Conservation (phyloP, 306 rosid species). For the Oxytropis ochrocephala region DNA sequence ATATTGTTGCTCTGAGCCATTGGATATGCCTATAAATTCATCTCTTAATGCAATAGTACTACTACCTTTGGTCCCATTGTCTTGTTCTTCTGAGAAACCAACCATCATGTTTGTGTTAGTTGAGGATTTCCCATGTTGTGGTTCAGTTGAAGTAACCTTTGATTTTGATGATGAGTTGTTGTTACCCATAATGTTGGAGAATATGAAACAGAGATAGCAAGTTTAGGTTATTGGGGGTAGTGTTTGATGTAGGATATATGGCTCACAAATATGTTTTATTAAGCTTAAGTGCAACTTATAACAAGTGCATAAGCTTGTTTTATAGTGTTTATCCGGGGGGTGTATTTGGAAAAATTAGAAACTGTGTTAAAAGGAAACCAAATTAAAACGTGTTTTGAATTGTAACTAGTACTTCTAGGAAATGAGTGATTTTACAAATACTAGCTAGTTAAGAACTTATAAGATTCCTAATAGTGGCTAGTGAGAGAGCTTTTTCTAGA, state of each 20-base stretch:
- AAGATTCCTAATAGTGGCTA: not conserved
- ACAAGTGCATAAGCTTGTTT: not conserved
- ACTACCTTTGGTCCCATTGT: not conserved
- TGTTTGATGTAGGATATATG: not conserved
- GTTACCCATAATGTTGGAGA: constrained; percentile 2
- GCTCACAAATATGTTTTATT: not conserved
- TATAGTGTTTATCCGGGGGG: constrained; percentile 19
- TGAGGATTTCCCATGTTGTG: not conserved
- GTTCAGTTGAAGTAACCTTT: not conserved
- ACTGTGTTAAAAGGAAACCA: too few species aligned
- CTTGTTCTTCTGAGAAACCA: not conserved
- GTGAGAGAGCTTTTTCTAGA: not conserved
- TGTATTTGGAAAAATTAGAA: not conserved
- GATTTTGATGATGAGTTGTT: constrained; percentile 16
- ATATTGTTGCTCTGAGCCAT: too few species aligned
- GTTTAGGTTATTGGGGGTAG: not conserved
- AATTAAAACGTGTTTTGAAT: not conserved
- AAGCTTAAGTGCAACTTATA: constrained; percentile 2
- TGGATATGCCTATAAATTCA: not conserved
- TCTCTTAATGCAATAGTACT: not conserved
- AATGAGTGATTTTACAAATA: too few species aligned
- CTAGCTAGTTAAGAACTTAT: not conserved
- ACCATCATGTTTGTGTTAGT: not conserved
- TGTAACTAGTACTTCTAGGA: too few species aligned
- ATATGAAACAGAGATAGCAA: not conserved